Base-by-base conservation (phyloP, 257 asterid genomes). In the Ophiorrhiza pumila region DNA sequence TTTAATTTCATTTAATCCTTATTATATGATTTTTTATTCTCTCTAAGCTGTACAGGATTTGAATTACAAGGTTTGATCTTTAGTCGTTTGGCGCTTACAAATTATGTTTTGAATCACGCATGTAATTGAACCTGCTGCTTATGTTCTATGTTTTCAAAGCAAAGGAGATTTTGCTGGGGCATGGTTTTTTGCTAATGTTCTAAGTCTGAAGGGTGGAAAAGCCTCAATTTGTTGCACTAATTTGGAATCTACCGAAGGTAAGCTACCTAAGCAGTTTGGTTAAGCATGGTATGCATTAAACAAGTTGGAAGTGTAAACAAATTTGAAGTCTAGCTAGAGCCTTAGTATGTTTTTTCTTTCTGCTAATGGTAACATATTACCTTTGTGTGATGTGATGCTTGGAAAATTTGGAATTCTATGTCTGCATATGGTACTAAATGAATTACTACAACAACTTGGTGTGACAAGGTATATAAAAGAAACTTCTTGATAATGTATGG, bases 131-230 rank as follows among this genome's bases (percentile, higher is more conserved):
- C 14, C 41, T 64, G 5, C n/a, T n/a, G n/a, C 47, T 74, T 49
- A 62, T 57, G 39, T 64, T 84, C 70, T 83, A 95, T 98, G 96
- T 95, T 81, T 90, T 84, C 67, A 95, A 84, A 78, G 95, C 71
- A 76, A 74, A 74, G 96, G 88, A 37, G 86, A 84, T 72, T 79
- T 76, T 52, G 88, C 84, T 78, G 85, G 79, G 47, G 97, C 86
- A 49, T 95, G 99, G 99, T 89, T 85, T 85, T 68, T 88, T 42
- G 99, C 95, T 60, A 85, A 72, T 37, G 86, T 92, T 57, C 69
- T 83, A 80, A 85, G 85, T 78, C 66, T 95, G 79, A 89, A 84
- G 86, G 92, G 86, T 68, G 88, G 79, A 39, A 88, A 83, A 81
- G 99, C 90, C 60, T 87, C 88, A 60, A 93, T 95, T 81, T 86